phyloP scores from a whole-genome alignment of 2,329 filamentous ascomycete genomes.

The Neophaeococcomyces mojaviensis region DNA sequence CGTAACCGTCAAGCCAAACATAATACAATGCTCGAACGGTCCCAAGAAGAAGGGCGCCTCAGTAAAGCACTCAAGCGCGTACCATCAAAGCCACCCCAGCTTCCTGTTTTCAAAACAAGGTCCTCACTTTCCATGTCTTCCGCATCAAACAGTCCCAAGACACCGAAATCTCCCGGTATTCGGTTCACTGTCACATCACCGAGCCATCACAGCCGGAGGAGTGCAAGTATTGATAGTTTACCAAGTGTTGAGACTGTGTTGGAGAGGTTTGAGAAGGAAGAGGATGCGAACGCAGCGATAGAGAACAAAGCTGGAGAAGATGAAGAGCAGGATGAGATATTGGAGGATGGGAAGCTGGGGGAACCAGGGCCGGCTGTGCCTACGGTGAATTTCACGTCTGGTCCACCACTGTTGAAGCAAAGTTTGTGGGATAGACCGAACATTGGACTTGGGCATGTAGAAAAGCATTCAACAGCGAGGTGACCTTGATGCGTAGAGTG shows the following conservation, averaged over 20 bases:
- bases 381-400: background rate
- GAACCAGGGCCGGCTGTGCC: background rate
- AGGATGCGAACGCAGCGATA: constrained; percentile 54
- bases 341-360: background rate
- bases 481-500: background rate
- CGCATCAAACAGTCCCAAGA: background rate
- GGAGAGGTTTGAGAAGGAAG: constrained; percentile 51
- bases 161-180: constrained; percentile 1
- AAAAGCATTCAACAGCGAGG: background rate
- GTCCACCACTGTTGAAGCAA: background rate
- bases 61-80: background rate
- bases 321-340: background rate
- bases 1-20: background rate
- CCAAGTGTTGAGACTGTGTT: constrained; percentile 5
- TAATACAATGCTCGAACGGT: background rate
- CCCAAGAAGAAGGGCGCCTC: background rate
- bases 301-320: background rate
- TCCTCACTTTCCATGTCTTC: constrained; percentile 5
- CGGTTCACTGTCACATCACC: constrained; percentile 4
- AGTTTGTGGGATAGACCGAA: constrained; percentile 5
- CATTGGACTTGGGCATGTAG: background rate
- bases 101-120: constrained; percentile 1
- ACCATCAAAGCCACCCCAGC: constrained; percentile 1
- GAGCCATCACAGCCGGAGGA: constrained; percentile 2
- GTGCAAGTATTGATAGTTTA: constrained; percentile 6